phyloP scores from a whole-genome alignment of 768 basidiomycete species.

The Leccinellum rugosiceps region DNA sequence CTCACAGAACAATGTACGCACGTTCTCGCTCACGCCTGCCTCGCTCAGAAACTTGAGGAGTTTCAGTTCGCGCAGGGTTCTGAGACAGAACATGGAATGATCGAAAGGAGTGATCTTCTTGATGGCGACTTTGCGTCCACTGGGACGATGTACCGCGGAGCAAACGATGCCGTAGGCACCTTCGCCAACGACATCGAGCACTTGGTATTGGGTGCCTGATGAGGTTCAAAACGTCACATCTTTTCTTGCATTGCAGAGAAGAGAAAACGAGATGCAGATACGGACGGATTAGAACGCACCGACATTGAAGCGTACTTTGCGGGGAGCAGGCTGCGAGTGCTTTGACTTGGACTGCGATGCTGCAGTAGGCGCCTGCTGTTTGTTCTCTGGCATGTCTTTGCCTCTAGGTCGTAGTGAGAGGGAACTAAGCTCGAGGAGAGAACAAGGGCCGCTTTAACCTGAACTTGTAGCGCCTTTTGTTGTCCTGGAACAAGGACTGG shows the following conservation, averaged over 20 bases:
- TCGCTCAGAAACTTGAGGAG: constrained; percentile 81
- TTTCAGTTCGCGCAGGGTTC: constrained; percentile 86
- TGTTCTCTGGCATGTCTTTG: constrained; percentile 29
- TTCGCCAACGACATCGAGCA: constrained; percentile 84
- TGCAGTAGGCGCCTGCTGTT: constrained; percentile 15
- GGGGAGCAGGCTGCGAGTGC: constrained; percentile 55
- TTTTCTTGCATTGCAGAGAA: background rate
- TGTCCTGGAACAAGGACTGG: constrained; percentile 19
- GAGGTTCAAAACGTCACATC: background rate
- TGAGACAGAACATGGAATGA: constrained; percentile 91
- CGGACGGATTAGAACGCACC: constrained; percentile 39
- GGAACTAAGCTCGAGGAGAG: constrained; percentile 9
- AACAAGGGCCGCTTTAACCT: constrained; percentile 13
- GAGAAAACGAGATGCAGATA: background rate
- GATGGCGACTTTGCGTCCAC: constrained; percentile 91
- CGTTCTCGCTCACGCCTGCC: constrained; percentile 87
- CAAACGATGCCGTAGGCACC: constrained; percentile 96
- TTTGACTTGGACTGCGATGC: constrained; percentile 37
- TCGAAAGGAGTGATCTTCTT: constrained; percentile 96
- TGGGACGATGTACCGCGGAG: constrained; percentile 85
- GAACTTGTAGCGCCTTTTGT: constrained; percentile 13
- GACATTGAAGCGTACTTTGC: constrained; percentile 88
- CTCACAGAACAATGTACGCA: constrained; percentile 29
- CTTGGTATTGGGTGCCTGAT: constrained; percentile 74
- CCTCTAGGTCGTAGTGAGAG: background rate